phyloP scores from a whole-genome alignment of 2,329 filamentous ascomycete species.

The Colletotrichum trifolii region DNA sequence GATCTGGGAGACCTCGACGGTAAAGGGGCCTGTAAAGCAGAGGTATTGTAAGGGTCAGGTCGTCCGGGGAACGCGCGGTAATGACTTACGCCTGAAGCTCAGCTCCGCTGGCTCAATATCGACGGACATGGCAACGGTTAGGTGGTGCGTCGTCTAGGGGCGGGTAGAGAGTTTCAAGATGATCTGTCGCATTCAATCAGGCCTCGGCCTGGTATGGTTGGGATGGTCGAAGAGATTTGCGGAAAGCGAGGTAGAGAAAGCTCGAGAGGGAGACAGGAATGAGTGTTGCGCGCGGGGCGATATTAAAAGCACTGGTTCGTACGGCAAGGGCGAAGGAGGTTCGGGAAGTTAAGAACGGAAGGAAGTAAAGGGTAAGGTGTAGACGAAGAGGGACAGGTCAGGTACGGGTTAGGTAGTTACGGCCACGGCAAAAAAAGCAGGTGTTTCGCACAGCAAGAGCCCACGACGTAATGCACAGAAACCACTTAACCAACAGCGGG shows the following conservation, averaged over 20 bases:
- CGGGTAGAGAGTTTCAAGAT: conserved; percentile 31
- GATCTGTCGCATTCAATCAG: conserved; percentile 28
- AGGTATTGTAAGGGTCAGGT: conserved; percentile 23
- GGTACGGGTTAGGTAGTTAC: conserved; percentile 5
- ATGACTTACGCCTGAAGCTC: conserved; percentile 87
- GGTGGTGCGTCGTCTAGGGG: conserved; percentile 32
- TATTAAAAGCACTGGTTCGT: conserved; percentile 32
- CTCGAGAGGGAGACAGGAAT: conserved; percentile 24
- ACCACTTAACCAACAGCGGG: conserved; percentile 23
- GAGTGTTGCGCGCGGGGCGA: conserved; percentile 30
- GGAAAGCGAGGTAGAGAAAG: conserved; percentile 12
- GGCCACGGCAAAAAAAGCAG: conserved; percentile 34
- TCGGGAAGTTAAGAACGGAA: conserved; percentile 9
- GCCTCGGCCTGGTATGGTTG: conserved; percentile 14
- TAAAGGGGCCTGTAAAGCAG: conserved; percentile 69
- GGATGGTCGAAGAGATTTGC: conserved; percentile 11
- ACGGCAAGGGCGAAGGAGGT: conserved; percentile 20
- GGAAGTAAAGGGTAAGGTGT: conserved; percentile 23
- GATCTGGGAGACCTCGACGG: conserved; percentile 71
- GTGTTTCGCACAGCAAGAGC: conserved; percentile 35
- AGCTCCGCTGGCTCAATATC: conserved; percentile 93
- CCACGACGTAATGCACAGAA: conserved; percentile 36
- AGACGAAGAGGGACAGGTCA: neutral
- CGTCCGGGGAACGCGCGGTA: conserved; percentile 22
- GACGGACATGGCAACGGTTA: conserved; percentile 80